Percentiles rank a stretch among this genome's conserved stretches.
Evolutionary conservation across 345 rosid genomes (phyloP).

Genomic region (Ricinus communis): DNA sequence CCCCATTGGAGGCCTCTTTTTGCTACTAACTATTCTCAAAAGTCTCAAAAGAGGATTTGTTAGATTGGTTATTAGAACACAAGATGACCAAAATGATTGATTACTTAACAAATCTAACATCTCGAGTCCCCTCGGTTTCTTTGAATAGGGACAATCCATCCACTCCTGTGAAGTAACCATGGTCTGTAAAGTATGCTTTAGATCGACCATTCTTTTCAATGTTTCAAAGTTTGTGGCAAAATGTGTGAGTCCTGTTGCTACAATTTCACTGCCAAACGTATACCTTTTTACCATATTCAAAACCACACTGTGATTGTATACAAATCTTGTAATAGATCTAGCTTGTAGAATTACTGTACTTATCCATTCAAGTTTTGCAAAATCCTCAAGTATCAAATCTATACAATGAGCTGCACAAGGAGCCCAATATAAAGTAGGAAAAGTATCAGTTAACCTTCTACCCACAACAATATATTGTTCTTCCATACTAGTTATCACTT

Average conservation of each 20-base stretch:
- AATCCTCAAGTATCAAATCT: constrained; percentile 26
- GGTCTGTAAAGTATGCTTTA: constrained; percentile 55
- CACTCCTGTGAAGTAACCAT: constrained; percentile 91
- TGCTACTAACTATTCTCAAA: constrained; percentile 52
- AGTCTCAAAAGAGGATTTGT: constrained; percentile 65
- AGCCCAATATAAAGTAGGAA: constrained; percentile 25
- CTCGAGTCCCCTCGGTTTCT: constrained; percentile 67
- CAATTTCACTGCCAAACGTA: constrained; percentile 69
- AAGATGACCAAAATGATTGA: constrained; percentile 78
- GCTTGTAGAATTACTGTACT: constrained; percentile 17
- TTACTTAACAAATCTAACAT: constrained; percentile 63
- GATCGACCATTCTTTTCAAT: constrained; percentile 50
- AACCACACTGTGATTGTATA: constrained; percentile 40
- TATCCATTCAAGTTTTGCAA: constrained; percentile 24
- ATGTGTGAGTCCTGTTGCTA: constrained; percentile 51
- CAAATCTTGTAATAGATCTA: constrained; percentile 31
- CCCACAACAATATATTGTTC: constrained; percentile 21
- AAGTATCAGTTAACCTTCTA: constrained; percentile 16
- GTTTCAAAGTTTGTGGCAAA: constrained; percentile 67
- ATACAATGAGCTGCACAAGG: constrained; percentile 34
- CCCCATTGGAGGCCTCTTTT: constrained; percentile 80
- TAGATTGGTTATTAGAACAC: constrained; percentile 44
- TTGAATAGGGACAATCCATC: constrained; percentile 64
- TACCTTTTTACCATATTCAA: constrained; percentile 71
- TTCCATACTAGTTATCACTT: constrained; percentile 27